Percentiles rank a stretch among this genome's conserved stretches.
Evolutionary conservation across 192 early-diverging fungal species (phyloP).

Genomic region (Coemansia sp.): DNA sequence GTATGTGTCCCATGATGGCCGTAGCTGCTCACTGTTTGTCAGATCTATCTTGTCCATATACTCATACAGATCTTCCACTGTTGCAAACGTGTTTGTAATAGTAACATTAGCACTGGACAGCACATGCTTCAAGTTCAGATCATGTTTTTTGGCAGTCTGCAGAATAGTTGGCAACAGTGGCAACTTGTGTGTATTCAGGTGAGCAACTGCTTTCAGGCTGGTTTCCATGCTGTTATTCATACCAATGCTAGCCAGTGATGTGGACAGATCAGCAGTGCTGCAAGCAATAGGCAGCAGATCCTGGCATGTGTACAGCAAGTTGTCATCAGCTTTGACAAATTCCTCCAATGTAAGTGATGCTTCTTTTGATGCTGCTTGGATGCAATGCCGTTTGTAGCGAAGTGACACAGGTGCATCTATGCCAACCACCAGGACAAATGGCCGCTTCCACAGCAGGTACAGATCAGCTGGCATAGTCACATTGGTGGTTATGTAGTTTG

Average conservation of each 20-base stretch:
- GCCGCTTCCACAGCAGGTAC: constrained; percentile 60
- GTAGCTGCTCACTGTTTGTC: constrained; percentile 68
- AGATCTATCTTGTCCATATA: constrained; percentile 61
- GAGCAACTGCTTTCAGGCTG: not conserved
- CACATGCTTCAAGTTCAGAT: constrained; percentile 34
- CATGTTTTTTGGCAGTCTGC: constrained; percentile 7
- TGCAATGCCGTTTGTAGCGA: constrained; percentile 63
- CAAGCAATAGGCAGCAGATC: not conserved
- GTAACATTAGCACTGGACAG: constrained; percentile 59
- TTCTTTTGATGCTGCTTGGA: constrained; percentile 5
- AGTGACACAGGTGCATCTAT: constrained; percentile 76
- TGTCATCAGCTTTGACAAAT: constrained; percentile 63
- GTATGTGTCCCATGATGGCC: constrained; percentile 96
- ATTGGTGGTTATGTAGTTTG: constrained; percentile 71
- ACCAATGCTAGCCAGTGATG: not conserved
- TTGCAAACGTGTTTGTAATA: constrained; percentile 61
- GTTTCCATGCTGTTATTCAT: constrained; percentile 6
- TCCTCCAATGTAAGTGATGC: constrained; percentile 48
- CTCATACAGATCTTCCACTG: constrained; percentile 36
- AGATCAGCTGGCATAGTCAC: constrained; percentile 60
- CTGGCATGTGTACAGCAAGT: constrained; percentile 44
- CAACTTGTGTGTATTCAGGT: not conserved
- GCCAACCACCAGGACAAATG: constrained; percentile 82
- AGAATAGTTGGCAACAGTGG: constrained; percentile 31
- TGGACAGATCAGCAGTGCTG: constrained; percentile 12